These are phyloP conservation scores for Fagus crenata DNA, from an alignment of 306 rosid species.

Conservation along the genomic window DNA sequence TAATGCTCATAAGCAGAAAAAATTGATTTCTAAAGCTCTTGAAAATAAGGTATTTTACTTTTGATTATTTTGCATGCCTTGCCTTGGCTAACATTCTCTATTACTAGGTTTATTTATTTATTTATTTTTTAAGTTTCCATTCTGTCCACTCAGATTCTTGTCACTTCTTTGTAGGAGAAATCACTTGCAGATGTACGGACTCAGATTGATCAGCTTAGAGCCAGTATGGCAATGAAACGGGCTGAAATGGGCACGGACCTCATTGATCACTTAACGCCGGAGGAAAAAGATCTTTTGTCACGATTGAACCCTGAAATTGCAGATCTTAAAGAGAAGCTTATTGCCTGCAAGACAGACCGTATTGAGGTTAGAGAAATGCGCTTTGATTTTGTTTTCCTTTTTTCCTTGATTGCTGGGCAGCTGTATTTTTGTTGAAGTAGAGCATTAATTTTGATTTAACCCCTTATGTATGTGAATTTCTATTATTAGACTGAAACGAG, in stretches of 20 bases:
- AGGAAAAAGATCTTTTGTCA: conserved; percentile 76
- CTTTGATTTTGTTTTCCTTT: conserved; percentile 12
- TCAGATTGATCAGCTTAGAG: conserved; percentile 86
- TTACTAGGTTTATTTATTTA: conserved; percentile 17
- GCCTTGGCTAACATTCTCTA: conserved; percentile 2
- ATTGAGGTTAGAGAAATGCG: conserved; percentile 65
- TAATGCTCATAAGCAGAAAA: conserved; percentile 80
- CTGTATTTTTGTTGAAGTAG: neutral
- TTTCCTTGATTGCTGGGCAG: neutral
- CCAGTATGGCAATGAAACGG: conserved; percentile 74
- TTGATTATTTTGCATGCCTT: conserved; percentile 8
- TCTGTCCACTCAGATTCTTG: conserved; percentile 28
- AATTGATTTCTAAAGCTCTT: conserved; percentile 63
- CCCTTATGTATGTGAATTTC: conserved; percentile 21
- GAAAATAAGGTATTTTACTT: conserved; percentile 64
- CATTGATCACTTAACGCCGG: conserved; percentile 87
- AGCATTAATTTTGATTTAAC: conserved; percentile 7
- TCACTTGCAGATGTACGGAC: conserved; percentile 75
- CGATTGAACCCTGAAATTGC: conserved; percentile 87
- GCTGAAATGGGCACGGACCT: conserved; percentile 97
- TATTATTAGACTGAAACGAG: conserved; percentile 75
- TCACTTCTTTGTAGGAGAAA: conserved; percentile 67
- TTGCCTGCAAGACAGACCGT: conserved; percentile 84
- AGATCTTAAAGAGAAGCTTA: conserved; percentile 79
- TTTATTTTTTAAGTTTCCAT: conserved; percentile 1